These are phyloP conservation scores for Hericium rajendrae DNA, from an alignment of 768 basidiomycete genomes.

Conservation along the genomic window DNA sequence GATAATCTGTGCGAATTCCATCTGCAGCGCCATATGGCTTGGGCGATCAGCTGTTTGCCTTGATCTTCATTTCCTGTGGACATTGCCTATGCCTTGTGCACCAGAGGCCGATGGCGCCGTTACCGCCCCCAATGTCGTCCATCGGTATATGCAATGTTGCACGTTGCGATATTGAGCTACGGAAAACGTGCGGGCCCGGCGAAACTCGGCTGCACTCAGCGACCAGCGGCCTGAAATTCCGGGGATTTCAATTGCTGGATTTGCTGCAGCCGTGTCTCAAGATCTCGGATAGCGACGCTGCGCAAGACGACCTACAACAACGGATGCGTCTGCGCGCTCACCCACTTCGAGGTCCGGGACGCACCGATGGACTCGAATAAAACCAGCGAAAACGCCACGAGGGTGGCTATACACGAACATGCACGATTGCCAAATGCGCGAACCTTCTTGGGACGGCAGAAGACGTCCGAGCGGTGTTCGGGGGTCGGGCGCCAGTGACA, in stretches of 20 bases:
- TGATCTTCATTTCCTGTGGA: no score
- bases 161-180: no score
- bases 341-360: not conserved
- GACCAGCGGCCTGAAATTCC: no score
- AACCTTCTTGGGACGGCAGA: not conserved
- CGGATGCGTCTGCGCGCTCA: not conserved
- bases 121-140: no score
- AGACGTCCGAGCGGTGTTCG: not conserved
- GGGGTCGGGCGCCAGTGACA: not conserved
- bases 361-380: not conserved
- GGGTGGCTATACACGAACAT: not conserved
- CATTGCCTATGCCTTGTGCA: no score
- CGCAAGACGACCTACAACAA: not conserved
- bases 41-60: not conserved
- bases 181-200: no score
- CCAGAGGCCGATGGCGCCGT: no score
- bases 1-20: not conserved
- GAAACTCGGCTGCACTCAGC: no score
- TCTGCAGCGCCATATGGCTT: not conserved
- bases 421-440: not conserved
- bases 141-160: no score
- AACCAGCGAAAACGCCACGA: not conserved
- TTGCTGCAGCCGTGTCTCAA: no score
- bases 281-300: no score
- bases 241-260: no score